Evolutionary conservation across 2,329 filamentous ascomycete species (phyloP).

Genomic region (Lojkania enalia): DNA sequence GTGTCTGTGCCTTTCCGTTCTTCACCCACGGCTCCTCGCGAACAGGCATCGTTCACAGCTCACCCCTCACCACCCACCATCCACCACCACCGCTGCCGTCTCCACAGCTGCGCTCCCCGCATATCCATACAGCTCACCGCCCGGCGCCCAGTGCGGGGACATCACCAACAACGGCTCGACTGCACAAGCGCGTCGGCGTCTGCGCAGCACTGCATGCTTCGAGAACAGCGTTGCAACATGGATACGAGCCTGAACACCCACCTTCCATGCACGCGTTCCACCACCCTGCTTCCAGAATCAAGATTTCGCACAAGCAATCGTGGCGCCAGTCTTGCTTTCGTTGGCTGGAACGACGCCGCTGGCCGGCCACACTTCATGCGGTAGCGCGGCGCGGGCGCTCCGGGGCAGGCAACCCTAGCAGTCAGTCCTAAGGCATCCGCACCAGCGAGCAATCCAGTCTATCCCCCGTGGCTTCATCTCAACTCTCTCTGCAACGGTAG

Average conservation of each 20-base stretch:
- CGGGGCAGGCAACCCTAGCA: too few species aligned
- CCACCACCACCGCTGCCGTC: background rate
- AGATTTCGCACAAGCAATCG: constrained; percentile 11
- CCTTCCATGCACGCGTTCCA: constrained; percentile 16
- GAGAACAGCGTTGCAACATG: background rate
- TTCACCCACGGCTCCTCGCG: background rate
- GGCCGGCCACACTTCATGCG: background rate
- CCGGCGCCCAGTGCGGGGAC: too few species aligned
- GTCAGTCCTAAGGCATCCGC: too few species aligned
- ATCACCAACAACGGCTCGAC: too few species aligned
- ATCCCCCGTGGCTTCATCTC: too few species aligned
- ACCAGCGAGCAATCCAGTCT: too few species aligned
- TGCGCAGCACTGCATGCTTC: too few species aligned
- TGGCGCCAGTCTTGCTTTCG: constrained; percentile 11
- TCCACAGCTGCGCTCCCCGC: background rate
- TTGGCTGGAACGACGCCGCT: too few species aligned
- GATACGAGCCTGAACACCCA: constrained; percentile 16
- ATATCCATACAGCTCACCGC: background rate
- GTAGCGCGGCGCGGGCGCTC: too few species aligned
- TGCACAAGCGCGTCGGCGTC: constrained; percentile 4
- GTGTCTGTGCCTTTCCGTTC: background rate
- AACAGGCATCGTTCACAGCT: too few species aligned
- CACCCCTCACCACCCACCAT: background rate
- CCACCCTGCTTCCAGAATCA: constrained; percentile 12
- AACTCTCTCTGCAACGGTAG: too few species aligned